Evolutionary conservation across 257 asterid genomes (phyloP).

Genomic region (Craterostigma plantagineum): DNA sequence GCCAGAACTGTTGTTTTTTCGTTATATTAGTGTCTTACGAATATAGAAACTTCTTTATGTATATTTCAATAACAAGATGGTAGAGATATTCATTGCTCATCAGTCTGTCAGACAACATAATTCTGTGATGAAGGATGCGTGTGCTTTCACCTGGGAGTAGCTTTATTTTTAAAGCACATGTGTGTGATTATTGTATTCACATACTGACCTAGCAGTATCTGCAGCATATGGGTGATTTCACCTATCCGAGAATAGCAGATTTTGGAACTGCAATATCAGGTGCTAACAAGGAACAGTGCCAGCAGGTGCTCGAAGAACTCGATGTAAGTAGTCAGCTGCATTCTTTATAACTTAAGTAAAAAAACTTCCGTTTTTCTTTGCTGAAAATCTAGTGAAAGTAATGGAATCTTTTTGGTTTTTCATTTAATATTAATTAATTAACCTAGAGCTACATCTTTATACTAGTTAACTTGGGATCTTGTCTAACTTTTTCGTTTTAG

Average conservation of each 20-base stretch:
- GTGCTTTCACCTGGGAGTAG: too few relatives aligned
- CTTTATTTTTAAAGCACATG: not conserved
- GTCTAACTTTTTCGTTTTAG: constrained; percentile 18
- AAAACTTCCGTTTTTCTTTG: not conserved
- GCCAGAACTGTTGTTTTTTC: too few relatives aligned
- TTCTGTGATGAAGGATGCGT: too few relatives aligned
- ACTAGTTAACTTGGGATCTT: not conserved
- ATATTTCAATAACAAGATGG: too few relatives aligned
- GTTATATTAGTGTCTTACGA: too few relatives aligned
- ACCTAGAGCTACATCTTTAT: constrained; percentile 2
- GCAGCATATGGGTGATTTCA: constrained; percentile 96
- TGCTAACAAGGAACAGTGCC: constrained; percentile 72
- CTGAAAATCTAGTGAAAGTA: too few relatives aligned
- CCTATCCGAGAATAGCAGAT: constrained; percentile 92
- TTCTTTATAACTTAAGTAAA: not conserved
- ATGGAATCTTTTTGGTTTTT: not conserved
- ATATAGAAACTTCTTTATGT: too few relatives aligned
- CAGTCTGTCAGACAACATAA: too few relatives aligned
- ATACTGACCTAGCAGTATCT: constrained; percentile 2
- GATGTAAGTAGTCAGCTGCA: constrained; percentile 45
- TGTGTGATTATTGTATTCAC: not conserved
- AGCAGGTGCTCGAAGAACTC: constrained; percentile 95
- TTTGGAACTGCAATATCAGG: constrained; percentile 99
- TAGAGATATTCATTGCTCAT: too few relatives aligned
- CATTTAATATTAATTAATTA: not conserved